phyloP scores from a whole-genome alignment of 768 basidiomycete genomes.

The Agrocybe praecox region DNA sequence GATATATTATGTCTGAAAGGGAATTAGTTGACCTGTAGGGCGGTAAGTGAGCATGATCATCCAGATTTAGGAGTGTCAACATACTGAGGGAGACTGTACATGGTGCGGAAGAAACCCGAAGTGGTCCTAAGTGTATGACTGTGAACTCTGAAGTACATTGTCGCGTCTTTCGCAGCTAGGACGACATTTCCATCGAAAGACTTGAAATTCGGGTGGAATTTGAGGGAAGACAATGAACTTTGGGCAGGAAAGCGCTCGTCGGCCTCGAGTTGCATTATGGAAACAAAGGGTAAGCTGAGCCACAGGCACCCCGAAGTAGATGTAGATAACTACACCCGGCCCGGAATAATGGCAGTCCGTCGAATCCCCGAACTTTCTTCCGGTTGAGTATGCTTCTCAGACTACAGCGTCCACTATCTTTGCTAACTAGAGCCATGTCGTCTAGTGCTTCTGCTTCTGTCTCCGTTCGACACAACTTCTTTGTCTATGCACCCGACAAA shows the following conservation, averaged over 20 bases:
- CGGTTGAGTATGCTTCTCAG: not conserved
- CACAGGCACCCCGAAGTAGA: not conserved
- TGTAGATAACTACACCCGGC: not conserved
- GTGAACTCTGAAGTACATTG: conserved; percentile 57
- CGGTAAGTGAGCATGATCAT: not conserved
- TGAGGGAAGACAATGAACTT: conserved; percentile 7
- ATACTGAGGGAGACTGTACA: conserved; percentile 59
- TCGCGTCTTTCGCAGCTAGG: conserved; percentile 51
- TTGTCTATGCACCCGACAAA: conserved; percentile 71
- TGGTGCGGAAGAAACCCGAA: conserved; percentile 64
- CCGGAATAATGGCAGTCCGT: not conserved
- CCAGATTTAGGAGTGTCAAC: conserved; percentile 1
- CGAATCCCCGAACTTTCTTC: not conserved
- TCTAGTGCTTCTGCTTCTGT: conserved; percentile 14
- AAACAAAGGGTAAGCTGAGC: not conserved
- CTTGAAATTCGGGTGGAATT: conserved; percentile 51
- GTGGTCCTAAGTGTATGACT: conserved; percentile 63
- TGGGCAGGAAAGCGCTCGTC: conserved; percentile 1
- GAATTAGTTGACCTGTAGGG: conserved; percentile 3
- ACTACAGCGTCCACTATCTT: conserved; percentile 10
- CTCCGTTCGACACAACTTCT: conserved; percentile 26
- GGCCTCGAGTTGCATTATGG: conserved; percentile 18
- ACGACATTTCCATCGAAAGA: conserved; percentile 58
- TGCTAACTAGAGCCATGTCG: conserved; percentile 21
- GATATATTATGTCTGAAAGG: conserved; percentile 40